phyloP scores from a whole-genome alignment of 805 yeast species.

The Ogataea saltuana region DNA sequence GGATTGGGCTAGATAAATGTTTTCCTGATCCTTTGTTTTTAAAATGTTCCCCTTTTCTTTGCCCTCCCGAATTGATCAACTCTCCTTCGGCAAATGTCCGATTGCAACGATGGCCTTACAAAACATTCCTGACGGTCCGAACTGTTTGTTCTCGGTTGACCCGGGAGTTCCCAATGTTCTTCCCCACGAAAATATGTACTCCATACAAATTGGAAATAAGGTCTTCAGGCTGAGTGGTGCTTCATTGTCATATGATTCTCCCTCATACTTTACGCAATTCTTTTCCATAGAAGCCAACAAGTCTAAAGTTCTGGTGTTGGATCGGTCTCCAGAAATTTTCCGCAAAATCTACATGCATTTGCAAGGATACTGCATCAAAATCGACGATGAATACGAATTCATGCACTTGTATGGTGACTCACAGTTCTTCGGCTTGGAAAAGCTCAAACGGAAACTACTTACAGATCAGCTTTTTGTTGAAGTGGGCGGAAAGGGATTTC shows the following conservation, averaged over 20 bases:
- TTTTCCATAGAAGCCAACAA: conserved; percentile 46
- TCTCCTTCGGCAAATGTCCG: too few relatives aligned
- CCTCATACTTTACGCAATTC: conserved; percentile 81
- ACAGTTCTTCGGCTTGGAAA: conserved; percentile 63
- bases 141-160: conserved; percentile 23
- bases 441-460: conserved; percentile 49
- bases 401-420: conserved; percentile 69
- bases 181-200: conserved; percentile 69
- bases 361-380: conserved; percentile 73
- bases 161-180: conserved; percentile 52
- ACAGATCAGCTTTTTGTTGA: conserved; percentile 57
- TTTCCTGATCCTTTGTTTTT: too few relatives aligned
- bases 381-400: conserved; percentile 61
- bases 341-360: conserved; percentile 67
- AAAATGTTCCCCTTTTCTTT: too few relatives aligned
- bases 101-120: conserved; percentile 9
- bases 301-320: conserved; percentile 56
- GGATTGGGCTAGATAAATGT: too few relatives aligned
- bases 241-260: conserved; percentile 81
- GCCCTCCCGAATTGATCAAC: too few relatives aligned
- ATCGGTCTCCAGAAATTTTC: conserved; percentile 72
- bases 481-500: conserved; percentile 62
- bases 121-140: neutral
- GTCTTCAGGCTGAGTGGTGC: conserved; percentile 76
- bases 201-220: conserved; percentile 67